Evolutionary conservation across 2,329 filamentous ascomycete species (phyloP).

Genomic region (Shiraia bambusicola): DNA sequence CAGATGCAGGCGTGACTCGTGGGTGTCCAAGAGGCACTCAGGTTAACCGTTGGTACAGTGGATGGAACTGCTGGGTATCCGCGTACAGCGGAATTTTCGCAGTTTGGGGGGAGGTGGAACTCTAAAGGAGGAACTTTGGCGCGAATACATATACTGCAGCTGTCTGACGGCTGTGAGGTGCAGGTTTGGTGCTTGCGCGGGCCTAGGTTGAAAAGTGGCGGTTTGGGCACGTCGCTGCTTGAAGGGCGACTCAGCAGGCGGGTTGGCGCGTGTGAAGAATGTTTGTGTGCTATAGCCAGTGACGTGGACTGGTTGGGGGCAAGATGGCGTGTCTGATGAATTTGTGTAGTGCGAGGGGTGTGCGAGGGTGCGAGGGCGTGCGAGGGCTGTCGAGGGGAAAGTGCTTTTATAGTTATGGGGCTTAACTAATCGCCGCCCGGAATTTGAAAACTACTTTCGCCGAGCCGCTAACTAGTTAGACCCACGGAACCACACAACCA

Average conservation of each 20-base stretch:
- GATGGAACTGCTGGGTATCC: constrained; percentile 88
- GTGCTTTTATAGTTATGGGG: constrained; percentile 19
- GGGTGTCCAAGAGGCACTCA: constrained; percentile 29
- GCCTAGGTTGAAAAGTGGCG: constrained; percentile 37
- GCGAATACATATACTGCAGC: constrained; percentile 96
- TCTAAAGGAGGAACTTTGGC: constrained; percentile 91
- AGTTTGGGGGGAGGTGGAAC: constrained; percentile 92
- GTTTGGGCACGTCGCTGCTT: constrained; percentile 32
- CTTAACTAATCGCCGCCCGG: constrained; percentile 4
- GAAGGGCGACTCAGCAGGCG: constrained; percentile 24
- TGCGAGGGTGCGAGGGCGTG: constrained; percentile 23
- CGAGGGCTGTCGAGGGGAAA: constrained; percentile 13
- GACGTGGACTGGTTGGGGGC: constrained; percentile 20
- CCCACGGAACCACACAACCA: constrained; percentile 8
- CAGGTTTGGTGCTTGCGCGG: constrained; percentile 33
- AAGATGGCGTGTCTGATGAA: constrained; percentile 15
- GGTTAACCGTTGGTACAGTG: constrained; percentile 92
- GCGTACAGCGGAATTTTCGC: constrained; percentile 94
- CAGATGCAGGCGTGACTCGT: constrained; percentile 45
- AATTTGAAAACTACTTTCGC: constrained; percentile 17
- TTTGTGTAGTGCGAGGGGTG: constrained; percentile 21
- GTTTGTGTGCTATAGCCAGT: constrained; percentile 19
- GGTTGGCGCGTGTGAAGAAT: constrained; percentile 12
- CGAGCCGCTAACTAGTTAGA: constrained; percentile 12
- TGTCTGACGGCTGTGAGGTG: constrained; percentile 33